These are phyloP conservation scores for Saccharomyces pastorianus DNA, from an alignment of 1,139 yeast genomes.

Conservation along the genomic window DNA sequence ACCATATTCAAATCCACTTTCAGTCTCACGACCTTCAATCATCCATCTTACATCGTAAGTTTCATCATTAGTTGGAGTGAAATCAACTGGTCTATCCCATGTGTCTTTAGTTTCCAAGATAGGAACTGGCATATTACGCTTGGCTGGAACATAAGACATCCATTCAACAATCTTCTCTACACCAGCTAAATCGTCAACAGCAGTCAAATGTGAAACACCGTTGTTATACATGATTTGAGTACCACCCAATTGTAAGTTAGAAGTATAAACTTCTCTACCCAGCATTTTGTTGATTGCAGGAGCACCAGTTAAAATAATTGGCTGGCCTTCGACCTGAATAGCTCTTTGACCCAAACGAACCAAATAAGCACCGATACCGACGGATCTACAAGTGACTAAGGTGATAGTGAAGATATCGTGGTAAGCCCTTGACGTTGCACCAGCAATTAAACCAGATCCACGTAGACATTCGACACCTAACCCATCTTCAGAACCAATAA, in stretches of 20 bases:
- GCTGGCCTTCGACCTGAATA: slow-evolving; percentile 97
- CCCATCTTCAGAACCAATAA: slow-evolving; percentile 92
- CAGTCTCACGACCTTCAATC: slow-evolving; percentile 72
- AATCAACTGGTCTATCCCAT: slow-evolving; percentile 93
- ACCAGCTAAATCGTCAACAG: slow-evolving; percentile 92
- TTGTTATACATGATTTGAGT: slow-evolving; percentile 97
- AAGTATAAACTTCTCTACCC: slow-evolving; percentile 94
- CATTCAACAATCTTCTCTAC: slow-evolving; percentile 90
- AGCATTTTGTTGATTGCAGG: slow-evolving; percentile 94
- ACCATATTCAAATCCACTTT: slow-evolving; percentile 75
- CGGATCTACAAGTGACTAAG: slow-evolving; percentile 94
- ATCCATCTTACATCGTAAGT: slow-evolving; percentile 91
- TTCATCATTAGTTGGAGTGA: slow-evolving; percentile 61
- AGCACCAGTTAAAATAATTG: slow-evolving; percentile 96
- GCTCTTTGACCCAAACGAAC: slow-evolving; percentile 98
- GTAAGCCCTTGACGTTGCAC: slow-evolving; percentile 96
- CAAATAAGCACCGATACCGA: slow-evolving; percentile 97
- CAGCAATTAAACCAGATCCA: slow-evolving; percentile 97
- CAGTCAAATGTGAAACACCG: slow-evolving; percentile 96
- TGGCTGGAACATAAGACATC: slow-evolving; percentile 93
- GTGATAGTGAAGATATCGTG: slow-evolving; percentile 95
- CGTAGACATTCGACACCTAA: slow-evolving; percentile 96
- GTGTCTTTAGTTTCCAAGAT: slow-evolving; percentile 70
- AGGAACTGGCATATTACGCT: slow-evolving; percentile 86
- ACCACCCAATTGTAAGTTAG: slow-evolving; percentile 96